Conservation (phyloP, 164 flowering plant species). For the Kingdonia uniflora region DNA sequence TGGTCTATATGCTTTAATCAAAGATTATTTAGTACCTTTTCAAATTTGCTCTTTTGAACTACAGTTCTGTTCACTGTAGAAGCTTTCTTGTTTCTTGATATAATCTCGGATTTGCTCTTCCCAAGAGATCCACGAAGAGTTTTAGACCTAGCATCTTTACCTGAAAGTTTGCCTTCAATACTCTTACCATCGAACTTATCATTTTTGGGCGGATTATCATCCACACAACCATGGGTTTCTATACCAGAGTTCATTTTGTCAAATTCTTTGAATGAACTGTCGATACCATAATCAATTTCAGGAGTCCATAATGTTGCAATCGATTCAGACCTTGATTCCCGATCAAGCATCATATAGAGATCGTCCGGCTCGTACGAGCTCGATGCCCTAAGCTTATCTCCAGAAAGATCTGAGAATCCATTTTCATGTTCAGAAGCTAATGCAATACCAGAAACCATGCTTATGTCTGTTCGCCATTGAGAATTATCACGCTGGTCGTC, state of each 20-base stretch:
- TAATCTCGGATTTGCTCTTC: constrained; percentile 37
- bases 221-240: constrained; percentile 23
- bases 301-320: constrained; percentile 50
- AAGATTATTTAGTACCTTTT: constrained; percentile 35
- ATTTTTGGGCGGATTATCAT: constrained; percentile 16
- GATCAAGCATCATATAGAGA: constrained; percentile 68
- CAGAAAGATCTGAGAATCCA: constrained; percentile 18
- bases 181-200: constrained; percentile 15
- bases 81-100: constrained; percentile 34
- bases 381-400: constrained; percentile 18
- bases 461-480: constrained; percentile 37
- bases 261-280: constrained; percentile 20
- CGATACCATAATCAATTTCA: constrained; percentile 47
- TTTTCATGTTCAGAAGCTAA: constrained; percentile 23
- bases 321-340: constrained; percentile 34
- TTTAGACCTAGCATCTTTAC: constrained; percentile 39
- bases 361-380: constrained; percentile 61
- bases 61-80: constrained; percentile 28
- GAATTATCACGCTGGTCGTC: constrained; percentile 23
- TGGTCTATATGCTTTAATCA: too few species aligned
- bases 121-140: constrained; percentile 28
- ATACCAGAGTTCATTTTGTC: constrained; percentile 17
- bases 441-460: constrained; percentile 38
- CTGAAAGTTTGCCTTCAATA: constrained; percentile 20
- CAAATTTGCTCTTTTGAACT: constrained; percentile 43